phyloP scores from a whole-genome alignment of 208 protist species.

The Naegleria lovaniensis region DNA sequence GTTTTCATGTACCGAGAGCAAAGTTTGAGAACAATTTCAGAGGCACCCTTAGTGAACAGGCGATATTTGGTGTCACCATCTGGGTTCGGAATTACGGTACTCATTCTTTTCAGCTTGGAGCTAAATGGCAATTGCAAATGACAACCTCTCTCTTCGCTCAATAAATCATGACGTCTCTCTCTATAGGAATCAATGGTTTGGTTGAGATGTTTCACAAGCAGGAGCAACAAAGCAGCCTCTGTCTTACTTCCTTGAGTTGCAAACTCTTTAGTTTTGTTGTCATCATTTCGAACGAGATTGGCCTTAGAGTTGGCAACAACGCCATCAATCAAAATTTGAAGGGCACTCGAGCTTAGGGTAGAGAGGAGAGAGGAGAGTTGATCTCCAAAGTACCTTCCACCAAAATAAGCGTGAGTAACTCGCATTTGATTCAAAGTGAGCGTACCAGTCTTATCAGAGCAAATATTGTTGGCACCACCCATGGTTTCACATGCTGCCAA shows the following conservation, averaged over 20 bases:
- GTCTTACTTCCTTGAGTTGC: conserved; percentile 26
- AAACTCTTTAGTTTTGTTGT: conserved; percentile 47
- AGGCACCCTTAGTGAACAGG: conserved; percentile 18
- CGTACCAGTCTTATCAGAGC: conserved; percentile 65
- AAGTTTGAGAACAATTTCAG: background rate
- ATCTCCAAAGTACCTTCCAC: background rate
- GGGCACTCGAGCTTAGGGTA: background rate
- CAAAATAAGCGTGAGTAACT: conserved; percentile 56
- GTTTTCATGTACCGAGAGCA: conserved; percentile 37
- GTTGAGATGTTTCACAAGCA: background rate
- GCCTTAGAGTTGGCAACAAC: background rate
- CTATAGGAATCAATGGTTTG: background rate
- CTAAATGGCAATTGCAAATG: conserved; percentile 42
- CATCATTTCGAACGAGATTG: background rate
- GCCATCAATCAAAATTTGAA: conserved; percentile 18
- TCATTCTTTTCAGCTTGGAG: conserved; percentile 41
- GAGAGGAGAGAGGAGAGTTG: background rate
- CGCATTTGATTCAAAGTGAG: conserved; percentile 83
- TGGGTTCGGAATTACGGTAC: conserved; percentile 21
- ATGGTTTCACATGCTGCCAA: conserved; percentile 92
- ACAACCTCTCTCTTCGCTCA: background rate
- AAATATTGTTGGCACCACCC: conserved; percentile 49
- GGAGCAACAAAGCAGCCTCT: background rate
- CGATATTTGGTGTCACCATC: conserved; percentile 18
- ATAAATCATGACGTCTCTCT: background rate